Base-by-base conservation (phyloP, 257 asterid genomes). In the Solanum microdontum region DNA sequence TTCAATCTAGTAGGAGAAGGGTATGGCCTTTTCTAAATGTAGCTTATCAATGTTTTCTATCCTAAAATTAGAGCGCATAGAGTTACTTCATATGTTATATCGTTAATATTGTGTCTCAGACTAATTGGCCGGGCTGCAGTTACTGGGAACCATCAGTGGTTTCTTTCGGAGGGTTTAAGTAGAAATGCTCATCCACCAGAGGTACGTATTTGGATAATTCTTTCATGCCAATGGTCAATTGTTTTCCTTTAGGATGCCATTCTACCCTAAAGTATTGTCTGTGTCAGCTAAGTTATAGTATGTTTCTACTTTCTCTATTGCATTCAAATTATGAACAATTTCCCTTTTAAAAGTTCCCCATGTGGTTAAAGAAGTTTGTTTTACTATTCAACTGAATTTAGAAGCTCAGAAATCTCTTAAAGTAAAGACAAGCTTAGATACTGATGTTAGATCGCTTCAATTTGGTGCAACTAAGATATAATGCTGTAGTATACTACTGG, bases 1-100 rank as follows among this genome's bases (percentile, higher is more conserved):
- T 93, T 95, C 86, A 92, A 91, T 87, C 90, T 95, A 10, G 90
- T 95, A 36, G 99, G 98, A 89, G 96, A 97, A 93, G 98, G 99
- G 99, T 96, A 94, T 45, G 84, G 11, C 73, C 43, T 4, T 6
- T 75, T 48, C 76, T 77, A 14, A 40, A 34, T 84, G 58, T 32
- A 48, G 34, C 77, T 88, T 51, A 9, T 15, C 68, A 32, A 10
- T 24, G 32, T 48, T 86, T 15, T 36, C 15, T 36, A 17, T 86
- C 48, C 13, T 72, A 23, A 72, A 48, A 72, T 9, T 17, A 36
- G 40, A 45, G 40, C 34, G 28, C 0, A 75, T 32, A 51, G 88
- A 73, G 60, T 51, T 45, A 24, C 73, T 60, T 74, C n/a, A 48
- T 37, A 51, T 72, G 84, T 84, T 55, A 12, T 70, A 58, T 76